Evolutionary conservation across 768 basidiomycete species (phyloP).

Genomic region (Suillus lakei): DNA sequence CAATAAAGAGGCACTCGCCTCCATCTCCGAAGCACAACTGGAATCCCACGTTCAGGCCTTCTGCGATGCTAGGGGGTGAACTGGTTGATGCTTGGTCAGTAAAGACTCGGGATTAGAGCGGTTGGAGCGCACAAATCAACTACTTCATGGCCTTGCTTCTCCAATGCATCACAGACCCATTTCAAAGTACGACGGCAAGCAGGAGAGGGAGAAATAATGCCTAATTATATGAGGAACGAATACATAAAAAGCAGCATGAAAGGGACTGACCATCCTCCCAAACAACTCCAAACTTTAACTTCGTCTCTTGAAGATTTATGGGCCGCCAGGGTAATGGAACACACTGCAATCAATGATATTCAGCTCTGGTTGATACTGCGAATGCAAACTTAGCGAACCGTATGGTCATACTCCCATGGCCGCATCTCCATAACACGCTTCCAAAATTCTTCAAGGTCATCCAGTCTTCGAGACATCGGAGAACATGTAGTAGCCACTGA

Average conservation of each 20-base stretch:
- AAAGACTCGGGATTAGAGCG: neutral
- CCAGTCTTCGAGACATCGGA: constrained; percentile 47
- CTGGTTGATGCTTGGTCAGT: constrained; percentile 23
- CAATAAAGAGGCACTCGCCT: constrained; percentile 36
- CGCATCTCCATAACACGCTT: constrained; percentile 43
- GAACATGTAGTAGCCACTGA: constrained; percentile 41
- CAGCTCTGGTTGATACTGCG: neutral
- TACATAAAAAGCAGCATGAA: neutral
- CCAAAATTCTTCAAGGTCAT: constrained; percentile 50
- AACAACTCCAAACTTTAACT: constrained; percentile 45
- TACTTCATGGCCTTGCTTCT: constrained; percentile 44
- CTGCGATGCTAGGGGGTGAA: constrained; percentile 51
- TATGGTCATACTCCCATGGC: constrained; percentile 50
- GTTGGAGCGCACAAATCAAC: constrained; percentile 38
- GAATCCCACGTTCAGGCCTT: constrained; percentile 56
- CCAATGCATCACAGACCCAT: constrained; percentile 38
- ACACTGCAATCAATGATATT: constrained; percentile 33
- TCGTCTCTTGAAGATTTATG: constrained; percentile 36
- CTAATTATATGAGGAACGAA: constrained; percentile 22
- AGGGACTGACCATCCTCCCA: constrained; percentile 44
- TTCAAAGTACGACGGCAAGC: constrained; percentile 44
- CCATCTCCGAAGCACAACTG: constrained; percentile 62
- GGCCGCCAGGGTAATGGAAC: constrained; percentile 47
- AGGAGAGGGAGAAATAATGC: constrained; percentile 43
- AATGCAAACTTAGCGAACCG: constrained; percentile 29